Evolutionary conservation across 345 rosid species (phyloP).

Genomic region (Physaria fendleri): DNA sequence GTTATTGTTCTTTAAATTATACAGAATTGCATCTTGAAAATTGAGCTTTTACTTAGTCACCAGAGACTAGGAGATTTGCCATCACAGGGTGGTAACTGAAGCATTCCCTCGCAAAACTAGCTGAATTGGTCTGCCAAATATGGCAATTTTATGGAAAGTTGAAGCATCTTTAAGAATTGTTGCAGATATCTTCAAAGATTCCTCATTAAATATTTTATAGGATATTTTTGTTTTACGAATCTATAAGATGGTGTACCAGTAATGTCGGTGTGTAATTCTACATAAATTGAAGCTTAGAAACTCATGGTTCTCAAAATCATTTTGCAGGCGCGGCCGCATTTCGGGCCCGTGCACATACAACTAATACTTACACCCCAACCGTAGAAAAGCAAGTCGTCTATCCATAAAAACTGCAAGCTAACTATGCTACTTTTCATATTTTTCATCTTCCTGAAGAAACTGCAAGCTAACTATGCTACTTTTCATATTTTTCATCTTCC

Average conservation of each 20-base stretch:
- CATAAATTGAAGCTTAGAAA: slow-evolving; percentile 8
- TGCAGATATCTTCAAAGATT: slow-evolving; percentile 10
- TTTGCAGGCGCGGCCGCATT: slow-evolving; percentile 94
- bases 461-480: slow-evolving; percentile 15
- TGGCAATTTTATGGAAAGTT: slow-evolving; percentile 6
- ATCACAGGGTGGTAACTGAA: slow-evolving; percentile 3
- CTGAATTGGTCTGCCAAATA: neutral
- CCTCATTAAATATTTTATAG: neutral
- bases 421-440: slow-evolving; percentile 1
- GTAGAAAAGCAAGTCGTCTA: too few relatives aligned
- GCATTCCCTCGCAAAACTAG: slow-evolving; percentile 11
- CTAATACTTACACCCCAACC: slow-evolving; percentile 50
- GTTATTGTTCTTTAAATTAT: neutral
- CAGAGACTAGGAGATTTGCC: neutral
- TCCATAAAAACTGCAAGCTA: slow-evolving; percentile 9
- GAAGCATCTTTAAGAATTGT: neutral
- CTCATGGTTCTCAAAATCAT: slow-evolving; percentile 12
- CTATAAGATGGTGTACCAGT: slow-evolving; percentile 4
- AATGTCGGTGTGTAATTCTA: neutral
- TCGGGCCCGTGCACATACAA: slow-evolving; percentile 76
- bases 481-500: slow-evolving; percentile 1
- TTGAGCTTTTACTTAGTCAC: slow-evolving; percentile 5
- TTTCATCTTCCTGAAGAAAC: too few relatives aligned
- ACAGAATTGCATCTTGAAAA: slow-evolving; percentile 12
- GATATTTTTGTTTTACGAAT: neutral